Evolutionary conservation across 108 stramenopile genomes (phyloP).

Genomic region (Cyclotella atomus): DNA sequence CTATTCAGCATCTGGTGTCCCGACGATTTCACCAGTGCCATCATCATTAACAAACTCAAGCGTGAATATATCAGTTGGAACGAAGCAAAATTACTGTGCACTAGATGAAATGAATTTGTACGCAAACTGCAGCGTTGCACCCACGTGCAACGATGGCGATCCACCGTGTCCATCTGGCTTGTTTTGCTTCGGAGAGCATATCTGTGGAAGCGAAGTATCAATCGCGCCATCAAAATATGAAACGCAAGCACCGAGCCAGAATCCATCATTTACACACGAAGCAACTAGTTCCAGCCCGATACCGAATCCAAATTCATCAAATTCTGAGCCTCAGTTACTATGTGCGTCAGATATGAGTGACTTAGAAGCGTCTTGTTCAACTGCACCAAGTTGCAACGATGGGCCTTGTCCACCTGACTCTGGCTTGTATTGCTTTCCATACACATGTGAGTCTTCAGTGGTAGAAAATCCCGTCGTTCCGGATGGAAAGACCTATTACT

Average conservation of each 20-base stretch:
- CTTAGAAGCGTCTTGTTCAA: conserved; percentile 20
- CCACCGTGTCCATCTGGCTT: not conserved
- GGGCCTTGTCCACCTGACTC: conserved; percentile 19
- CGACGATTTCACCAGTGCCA: not conserved
- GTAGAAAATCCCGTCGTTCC: not conserved
- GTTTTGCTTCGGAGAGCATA: conserved; percentile 5
- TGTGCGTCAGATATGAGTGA: conserved; percentile 17
- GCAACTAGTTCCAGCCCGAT: not conserved
- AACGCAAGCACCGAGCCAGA: not conserved
- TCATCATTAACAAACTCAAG: not conserved
- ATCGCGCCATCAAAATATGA: not conserved
- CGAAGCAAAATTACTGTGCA: conserved; percentile 11
- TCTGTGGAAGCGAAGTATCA: not conserved
- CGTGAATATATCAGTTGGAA: not conserved
- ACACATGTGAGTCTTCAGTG: not conserved
- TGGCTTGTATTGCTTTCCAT: conserved; percentile 36
- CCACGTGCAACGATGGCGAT: conserved; percentile 10
- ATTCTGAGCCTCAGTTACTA: conserved; percentile 1
- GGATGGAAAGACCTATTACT: not conserved
- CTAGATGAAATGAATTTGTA: not conserved
- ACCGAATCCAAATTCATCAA: too few relatives aligned
- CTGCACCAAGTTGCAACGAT: conserved; percentile 11
- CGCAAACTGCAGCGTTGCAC: not conserved
- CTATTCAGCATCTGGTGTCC: not conserved
- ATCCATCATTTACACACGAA: not conserved